Evolutionary conservation across 495 filamentous ascomycete genomes (phyloP).

Genomic region (Penicillium angulare): DNA sequence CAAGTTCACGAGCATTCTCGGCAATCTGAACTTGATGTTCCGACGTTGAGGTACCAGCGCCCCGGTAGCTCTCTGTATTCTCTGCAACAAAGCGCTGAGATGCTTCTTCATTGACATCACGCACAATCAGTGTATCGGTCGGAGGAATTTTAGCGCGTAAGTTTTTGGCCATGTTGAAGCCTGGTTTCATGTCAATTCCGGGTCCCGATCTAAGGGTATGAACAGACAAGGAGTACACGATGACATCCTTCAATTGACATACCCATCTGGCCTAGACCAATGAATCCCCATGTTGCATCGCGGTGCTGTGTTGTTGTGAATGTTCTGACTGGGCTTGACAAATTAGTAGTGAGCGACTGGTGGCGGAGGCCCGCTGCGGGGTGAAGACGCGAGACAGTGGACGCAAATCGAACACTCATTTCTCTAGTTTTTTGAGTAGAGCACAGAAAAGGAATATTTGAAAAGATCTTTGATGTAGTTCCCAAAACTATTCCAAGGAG

Average conservation of each 20-base stretch:
- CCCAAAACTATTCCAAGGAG: neutral
- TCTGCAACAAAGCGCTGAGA: conserved; percentile 61
- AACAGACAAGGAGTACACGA: conserved; percentile 1
- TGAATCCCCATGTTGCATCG: conserved; percentile 74
- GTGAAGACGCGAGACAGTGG: conserved; percentile 15
- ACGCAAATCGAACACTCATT: conserved; percentile 21
- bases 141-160: conserved; percentile 72
- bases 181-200: conserved; percentile 32
- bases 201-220: neutral
- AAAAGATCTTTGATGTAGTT: too few species aligned
- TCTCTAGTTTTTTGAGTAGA: neutral
- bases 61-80: conserved; percentile 41
- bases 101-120: conserved; percentile 69
- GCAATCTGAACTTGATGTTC: conserved; percentile 57
- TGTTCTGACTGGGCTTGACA: conserved; percentile 24
- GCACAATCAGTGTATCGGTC: conserved; percentile 65
- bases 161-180: conserved; percentile 87
- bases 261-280: conserved; percentile 89
- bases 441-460: neutral
- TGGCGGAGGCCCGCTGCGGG: conserved; percentile 10
- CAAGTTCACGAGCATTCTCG: conserved; percentile 56
- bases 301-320: conserved; percentile 57
- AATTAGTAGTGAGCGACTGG: conserved; percentile 12
- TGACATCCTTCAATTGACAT: conserved; percentile 32
- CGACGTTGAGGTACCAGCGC: conserved; percentile 25